Evolutionary conservation across 169 alveolate species (phyloP).

Genomic region (Cytauxzoon felis): DNA sequence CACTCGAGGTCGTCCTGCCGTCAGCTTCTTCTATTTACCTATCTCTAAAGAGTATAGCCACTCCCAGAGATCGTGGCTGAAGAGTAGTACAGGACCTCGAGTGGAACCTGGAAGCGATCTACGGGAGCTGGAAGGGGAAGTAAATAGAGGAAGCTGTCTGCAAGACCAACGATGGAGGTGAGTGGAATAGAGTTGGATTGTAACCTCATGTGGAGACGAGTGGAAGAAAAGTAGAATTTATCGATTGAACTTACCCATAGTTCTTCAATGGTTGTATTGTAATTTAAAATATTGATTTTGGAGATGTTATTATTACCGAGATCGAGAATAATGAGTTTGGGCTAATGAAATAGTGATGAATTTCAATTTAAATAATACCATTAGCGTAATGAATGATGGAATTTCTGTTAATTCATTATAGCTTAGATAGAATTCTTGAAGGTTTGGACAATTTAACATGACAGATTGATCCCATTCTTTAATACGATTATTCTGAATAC

Average conservation of each 20-base stretch:
- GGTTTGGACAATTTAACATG: constrained; percentile 41
- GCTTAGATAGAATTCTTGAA: constrained; percentile 75
- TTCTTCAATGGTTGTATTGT: constrained; percentile 69
- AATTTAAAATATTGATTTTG: constrained; percentile 46
- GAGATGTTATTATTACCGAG: constrained; percentile 72
- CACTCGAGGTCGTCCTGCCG: too few species aligned
- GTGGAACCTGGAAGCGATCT: too few species aligned
- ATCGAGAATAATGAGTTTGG: constrained; percentile 65
- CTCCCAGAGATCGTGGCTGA: too few species aligned
- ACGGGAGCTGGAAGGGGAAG: too few species aligned
- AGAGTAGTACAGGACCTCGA: too few species aligned
- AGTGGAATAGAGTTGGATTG: too few species aligned
- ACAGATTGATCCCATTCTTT: constrained; percentile 66
- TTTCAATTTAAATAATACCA: constrained; percentile 16
- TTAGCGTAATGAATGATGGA: constrained; percentile 35
- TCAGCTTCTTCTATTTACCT: too few species aligned
- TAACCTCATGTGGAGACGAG: too few species aligned
- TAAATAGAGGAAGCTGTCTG: too few species aligned
- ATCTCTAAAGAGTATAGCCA: too few species aligned
- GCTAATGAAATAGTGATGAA: background rate
- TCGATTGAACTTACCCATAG: constrained; percentile 62
- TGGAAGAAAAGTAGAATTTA: background rate
- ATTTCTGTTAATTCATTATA: constrained; percentile 63
- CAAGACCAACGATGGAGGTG: too few species aligned
- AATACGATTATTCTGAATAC: constrained; percentile 78